Base-by-base conservation (phyloP, 139 green algal species). In the Chlamydomonas incerta region DNA sequence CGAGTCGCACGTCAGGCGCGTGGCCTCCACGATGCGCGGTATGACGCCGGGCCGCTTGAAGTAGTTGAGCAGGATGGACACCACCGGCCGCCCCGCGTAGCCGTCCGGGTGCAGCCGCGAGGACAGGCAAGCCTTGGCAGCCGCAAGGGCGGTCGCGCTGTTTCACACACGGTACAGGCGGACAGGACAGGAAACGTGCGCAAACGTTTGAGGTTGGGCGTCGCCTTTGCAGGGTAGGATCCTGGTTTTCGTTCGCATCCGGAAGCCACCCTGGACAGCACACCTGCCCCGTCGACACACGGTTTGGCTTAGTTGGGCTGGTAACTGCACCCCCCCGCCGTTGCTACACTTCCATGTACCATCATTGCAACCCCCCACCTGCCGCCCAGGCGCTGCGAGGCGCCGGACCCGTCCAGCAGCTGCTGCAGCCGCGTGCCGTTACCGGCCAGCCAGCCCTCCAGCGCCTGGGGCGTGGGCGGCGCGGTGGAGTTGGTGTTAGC, bases 41-140 rank as follows among this genome's bases (percentile, higher is more conserved):
- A 85, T 41, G 28, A 85, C 52, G 2, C 37, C 14, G 5, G 80
- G 67, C 3, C 80, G 80, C 50, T 77, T 85, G 80, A 85, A 85
- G 67, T 85, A 85, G 13, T 85, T 46, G 13, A 85, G 67, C 8
- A 85, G 34, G 34, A 85, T 31, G 10, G 80, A 85, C 9, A 77
- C 50, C 13, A 60, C 23, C 5, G 80, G 80, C 1, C 33, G 47
- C 10, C 50, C 67, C 33, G 67, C 3, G n/a, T 28, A 85, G 33
- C 13, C 33, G 23, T 41, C 50, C 3, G 47, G 46, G 14, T 47
- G 63, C 8, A 85, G 80, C 11, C 50, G 66, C 29, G 10, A 26
- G n/a, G 63, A 65, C 18, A 83, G 50, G 29, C 77, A 83, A 46
- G 10, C 17, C n/a, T 3, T 13, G 29, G 77, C 77, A 2, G 62